Conservation (phyloP, 1,139 yeast species). For the Nakaseomyces uthaithaninus region DNA sequence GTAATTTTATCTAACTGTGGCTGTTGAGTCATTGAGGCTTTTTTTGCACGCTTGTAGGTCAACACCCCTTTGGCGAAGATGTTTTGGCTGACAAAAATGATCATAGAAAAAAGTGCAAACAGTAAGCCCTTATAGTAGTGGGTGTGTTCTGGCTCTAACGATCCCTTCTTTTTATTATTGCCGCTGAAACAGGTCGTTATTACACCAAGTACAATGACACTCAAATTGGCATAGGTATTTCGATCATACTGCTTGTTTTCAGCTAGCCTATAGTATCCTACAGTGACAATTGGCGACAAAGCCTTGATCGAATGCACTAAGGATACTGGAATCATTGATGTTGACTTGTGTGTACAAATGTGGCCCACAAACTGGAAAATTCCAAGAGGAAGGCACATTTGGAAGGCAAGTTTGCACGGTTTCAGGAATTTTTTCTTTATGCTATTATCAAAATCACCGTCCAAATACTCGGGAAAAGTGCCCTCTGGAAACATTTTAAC, state of each 20-base stretch:
- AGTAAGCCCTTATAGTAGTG: conserved; percentile 43
- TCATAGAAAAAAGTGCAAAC: conserved; percentile 73
- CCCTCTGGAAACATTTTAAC: conserved; percentile 46
- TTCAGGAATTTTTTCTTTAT: conserved; percentile 26
- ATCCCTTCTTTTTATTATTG: conserved; percentile 31
- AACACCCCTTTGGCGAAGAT: conserved; percentile 80
- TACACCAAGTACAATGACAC: conserved; percentile 75
- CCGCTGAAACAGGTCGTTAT: conserved; percentile 62
- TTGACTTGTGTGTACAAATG: conserved; percentile 80
- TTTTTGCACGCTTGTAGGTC: conserved; percentile 39
- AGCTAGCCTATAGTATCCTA: conserved; percentile 59
- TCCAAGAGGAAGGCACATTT: conserved; percentile 86
- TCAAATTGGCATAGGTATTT: conserved; percentile 67
- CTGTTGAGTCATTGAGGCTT: conserved; percentile 14
- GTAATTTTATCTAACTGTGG: conserved; percentile 64
- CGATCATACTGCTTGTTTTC: conserved; percentile 49
- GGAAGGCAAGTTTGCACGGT: conserved; percentile 36
- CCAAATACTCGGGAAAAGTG: conserved; percentile 41
- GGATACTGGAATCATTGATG: conserved; percentile 80
- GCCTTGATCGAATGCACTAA: conserved; percentile 90
- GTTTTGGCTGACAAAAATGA: conserved; percentile 84
- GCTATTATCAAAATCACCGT: conserved; percentile 26
- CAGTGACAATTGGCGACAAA: conserved; percentile 79
- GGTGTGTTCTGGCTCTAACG: conserved; percentile 33
- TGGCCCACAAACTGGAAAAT: conserved; percentile 86